Evolutionary conservation across 2,329 filamentous ascomycete species (phyloP), one percentile per base, ranked within the genome.

Genomic region (Ophioceras dolichostomum): DNA sequence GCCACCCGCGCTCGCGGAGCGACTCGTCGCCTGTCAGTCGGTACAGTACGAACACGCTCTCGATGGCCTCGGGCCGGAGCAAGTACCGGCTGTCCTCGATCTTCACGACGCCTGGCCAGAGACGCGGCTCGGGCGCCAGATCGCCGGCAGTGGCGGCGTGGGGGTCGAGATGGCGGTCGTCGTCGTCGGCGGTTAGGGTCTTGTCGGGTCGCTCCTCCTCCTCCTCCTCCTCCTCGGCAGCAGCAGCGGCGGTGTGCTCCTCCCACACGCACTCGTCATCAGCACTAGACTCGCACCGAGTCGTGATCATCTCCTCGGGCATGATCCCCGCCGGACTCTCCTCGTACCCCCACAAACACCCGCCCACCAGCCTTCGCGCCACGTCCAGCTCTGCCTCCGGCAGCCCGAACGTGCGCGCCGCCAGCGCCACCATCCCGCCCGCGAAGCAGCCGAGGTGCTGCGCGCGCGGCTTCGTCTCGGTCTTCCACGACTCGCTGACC

Each of bases 311-410:
- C 5, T 59, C 53, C 52, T 75, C 70, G 22, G 70, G 67, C 70
- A 73, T 73, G 47, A 75, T 62, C 34, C 67, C 66, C 4, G 61
- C 61, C 1, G 63, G 57, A 35, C 68, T 65, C 10, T 57, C 55
- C 27, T 62, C 56, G 50, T 75, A 75, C 1, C 63, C 64, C 70
- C 68, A 74, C 16, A 68, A 59, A 44, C 70, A 74, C 29, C 70
- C 70, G 17, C 64, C 59, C 1, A 70, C 62, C 14, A 74, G 59
- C 31, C 62, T 61, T 8, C 57, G 56, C n/a, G 60, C 70, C 13
- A 66, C 49, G 32, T 60, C 54, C 37, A 73, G 52, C 43, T 70
- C 52, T n/a, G n/a, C n/a, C 5, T 51, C 48, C 5, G 48, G 45
- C 18, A 60, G 48, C 22, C 45, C 38, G 31, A 61, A 56, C n/a